Evolutionary conservation across 768 basidiomycete genomes (phyloP).

Genomic region (Pleurotus pulmonarius): DNA sequence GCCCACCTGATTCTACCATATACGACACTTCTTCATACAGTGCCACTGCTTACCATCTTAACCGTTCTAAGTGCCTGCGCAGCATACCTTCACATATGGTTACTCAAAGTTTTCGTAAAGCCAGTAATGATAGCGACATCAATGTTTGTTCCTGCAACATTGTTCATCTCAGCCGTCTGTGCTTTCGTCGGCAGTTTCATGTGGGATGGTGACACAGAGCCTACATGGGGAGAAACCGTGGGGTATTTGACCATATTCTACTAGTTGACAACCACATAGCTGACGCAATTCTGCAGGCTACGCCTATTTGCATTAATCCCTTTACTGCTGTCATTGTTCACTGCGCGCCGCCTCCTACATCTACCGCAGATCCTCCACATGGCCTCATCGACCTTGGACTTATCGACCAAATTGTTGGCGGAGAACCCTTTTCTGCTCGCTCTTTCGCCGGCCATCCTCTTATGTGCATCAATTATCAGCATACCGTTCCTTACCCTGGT

Average conservation of each 20-base stretch:
- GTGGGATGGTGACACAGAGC: constrained; percentile 47
- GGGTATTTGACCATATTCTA: constrained; percentile 47
- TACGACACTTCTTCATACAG: constrained; percentile 69
- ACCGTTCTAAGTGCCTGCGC: constrained; percentile 66
- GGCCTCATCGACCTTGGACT: constrained; percentile 51
- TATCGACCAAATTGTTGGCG: constrained; percentile 69
- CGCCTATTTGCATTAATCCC: constrained; percentile 78
- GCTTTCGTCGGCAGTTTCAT: constrained; percentile 80
- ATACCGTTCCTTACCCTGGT: constrained; percentile 79
- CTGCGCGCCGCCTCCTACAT: constrained; percentile 66
- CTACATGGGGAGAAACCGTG: constrained; percentile 79
- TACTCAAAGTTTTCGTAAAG: constrained; percentile 77
- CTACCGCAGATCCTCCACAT: constrained; percentile 71
- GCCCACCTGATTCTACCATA: constrained; percentile 47
- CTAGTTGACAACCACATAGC: background rate
- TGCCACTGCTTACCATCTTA: constrained; percentile 72
- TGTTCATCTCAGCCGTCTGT: constrained; percentile 75
- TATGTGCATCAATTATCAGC: constrained; percentile 60
- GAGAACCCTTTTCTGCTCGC: constrained; percentile 72
- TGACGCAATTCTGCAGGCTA: constrained; percentile 35
- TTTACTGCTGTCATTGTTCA: constrained; percentile 62
- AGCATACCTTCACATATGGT: constrained; percentile 71
- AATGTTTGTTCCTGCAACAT: constrained; percentile 68
- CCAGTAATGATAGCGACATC: constrained; percentile 80
- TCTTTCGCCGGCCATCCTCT: constrained; percentile 70